These are phyloP conservation scores for Malassezia brasiliensis DNA, from an alignment of 1,284 basidiomycete genomes.

Conservation along the genomic window DNA sequence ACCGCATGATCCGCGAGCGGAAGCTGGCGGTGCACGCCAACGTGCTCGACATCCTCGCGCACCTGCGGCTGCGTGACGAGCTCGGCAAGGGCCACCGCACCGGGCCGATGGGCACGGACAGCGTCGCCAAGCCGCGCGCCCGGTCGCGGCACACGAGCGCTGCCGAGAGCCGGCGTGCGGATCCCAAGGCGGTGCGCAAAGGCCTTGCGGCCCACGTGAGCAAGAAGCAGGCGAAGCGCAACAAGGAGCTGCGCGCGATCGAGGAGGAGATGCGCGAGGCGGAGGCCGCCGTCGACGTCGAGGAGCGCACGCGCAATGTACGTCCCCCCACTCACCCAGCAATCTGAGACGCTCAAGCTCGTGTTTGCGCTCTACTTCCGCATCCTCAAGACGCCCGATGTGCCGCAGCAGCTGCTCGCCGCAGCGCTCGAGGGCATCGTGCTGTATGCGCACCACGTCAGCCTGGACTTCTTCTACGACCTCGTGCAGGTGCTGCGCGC, in stretches of 20 bases:
- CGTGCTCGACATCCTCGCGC: slow-evolving; percentile 72
- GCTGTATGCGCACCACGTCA: slow-evolving; percentile 88
- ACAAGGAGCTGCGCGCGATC: slow-evolving; percentile 34
- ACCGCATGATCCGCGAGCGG: slow-evolving; percentile 91
- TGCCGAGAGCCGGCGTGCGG: slow-evolving; percentile 32
- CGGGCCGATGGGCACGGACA: slow-evolving; percentile 52
- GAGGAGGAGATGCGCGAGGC: slow-evolving; percentile 53
- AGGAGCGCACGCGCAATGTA: slow-evolving; percentile 74
- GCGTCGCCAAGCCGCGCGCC: slow-evolving; percentile 56
- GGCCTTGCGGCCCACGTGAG: slow-evolving; percentile 35
- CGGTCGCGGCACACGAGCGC: slow-evolving; percentile 57
- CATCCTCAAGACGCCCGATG: slow-evolving; percentile 71
- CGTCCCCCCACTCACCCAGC: slow-evolving; percentile 55
- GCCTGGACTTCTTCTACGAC: slow-evolving; percentile 97
- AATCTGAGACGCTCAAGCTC: slow-evolving; percentile 95
- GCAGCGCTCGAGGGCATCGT: slow-evolving; percentile 84
- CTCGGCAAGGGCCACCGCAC: slow-evolving; percentile 49
- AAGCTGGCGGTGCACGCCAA: slow-evolving; percentile 81
- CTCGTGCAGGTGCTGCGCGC: slow-evolving; percentile 75
- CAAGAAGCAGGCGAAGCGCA: slow-evolving; percentile 42
- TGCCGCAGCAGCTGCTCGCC: slow-evolving; percentile 70
- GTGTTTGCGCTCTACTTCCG: slow-evolving; percentile 96
- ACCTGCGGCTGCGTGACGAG: slow-evolving; percentile 79
- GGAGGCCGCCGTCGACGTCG: slow-evolving; percentile 82
- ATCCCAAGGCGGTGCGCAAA: slow-evolving; percentile 42